These are phyloP conservation scores for Silene conica DNA, from an alignment of 148 eudicot species.

Conservation along the genomic window DNA sequence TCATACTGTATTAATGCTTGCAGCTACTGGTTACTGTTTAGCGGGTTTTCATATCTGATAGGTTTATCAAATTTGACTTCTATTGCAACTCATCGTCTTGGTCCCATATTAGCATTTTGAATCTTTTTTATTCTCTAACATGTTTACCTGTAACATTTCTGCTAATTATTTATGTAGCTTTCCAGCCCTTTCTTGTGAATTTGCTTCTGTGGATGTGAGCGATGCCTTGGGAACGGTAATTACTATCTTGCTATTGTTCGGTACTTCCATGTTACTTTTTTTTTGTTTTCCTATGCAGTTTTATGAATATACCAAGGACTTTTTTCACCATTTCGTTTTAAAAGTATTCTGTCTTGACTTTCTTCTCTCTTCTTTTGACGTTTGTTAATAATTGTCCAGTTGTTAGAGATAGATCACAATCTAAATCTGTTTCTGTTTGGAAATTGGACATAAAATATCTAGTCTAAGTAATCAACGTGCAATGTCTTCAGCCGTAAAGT, in stretches of 20 bases:
- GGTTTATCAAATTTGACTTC: not conserved
- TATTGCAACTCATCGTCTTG: not conserved
- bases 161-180: slow-evolving; percentile 47
- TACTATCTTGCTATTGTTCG: slow-evolving; percentile 23
- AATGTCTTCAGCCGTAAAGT: not conserved
- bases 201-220: slow-evolving; percentile 95
- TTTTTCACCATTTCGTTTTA: not conserved
- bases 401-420: not conserved
- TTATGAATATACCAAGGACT: slow-evolving; percentile 14
- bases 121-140: not conserved
- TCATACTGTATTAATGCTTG: not conserved
- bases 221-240: slow-evolving; percentile 97
- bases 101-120: not conserved
- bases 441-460: not conserved
- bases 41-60: not conserved
- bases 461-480: not conserved
- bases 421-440: not conserved
- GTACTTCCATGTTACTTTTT: slow-evolving; percentile 8
- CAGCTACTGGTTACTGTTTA: not conserved
- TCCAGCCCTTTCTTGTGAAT: slow-evolving; percentile 94
- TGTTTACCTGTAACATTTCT: slow-evolving; percentile 12
- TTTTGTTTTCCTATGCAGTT: not conserved
- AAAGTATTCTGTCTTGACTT: not conserved
- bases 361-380: not conserved
- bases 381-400: not conserved